Conservation (phyloP, 768 basidiomycete genomes). For the Calocybe cyanea region DNA sequence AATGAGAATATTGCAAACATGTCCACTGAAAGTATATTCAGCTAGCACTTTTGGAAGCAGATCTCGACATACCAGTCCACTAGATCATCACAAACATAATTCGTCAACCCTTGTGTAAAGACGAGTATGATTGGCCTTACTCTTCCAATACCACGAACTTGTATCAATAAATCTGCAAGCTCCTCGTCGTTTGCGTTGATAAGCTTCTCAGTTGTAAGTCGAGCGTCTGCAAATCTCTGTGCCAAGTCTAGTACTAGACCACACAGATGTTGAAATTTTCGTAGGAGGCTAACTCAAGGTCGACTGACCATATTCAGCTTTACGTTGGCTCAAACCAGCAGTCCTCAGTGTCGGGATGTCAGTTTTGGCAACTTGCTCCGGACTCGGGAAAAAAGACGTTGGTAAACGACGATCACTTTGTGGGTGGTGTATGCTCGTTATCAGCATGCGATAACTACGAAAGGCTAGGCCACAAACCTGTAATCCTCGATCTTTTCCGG, state of each 20-base stretch:
- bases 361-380: conserved; percentile 60
- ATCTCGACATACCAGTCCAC: conserved; percentile 54
- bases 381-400: conserved; percentile 63
- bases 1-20: conserved; percentile 93
- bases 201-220: conserved; percentile 71
- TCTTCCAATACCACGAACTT: conserved; percentile 75
- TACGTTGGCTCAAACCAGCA: conserved; percentile 80
- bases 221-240: conserved; percentile 73
- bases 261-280: not conserved
- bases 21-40: conserved; percentile 48
- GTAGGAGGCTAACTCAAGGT: not conserved
- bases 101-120: conserved; percentile 1
- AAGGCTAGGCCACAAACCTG: conserved; percentile 28
- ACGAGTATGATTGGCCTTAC: conserved; percentile 32
- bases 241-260: conserved; percentile 73
- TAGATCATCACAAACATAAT: conserved; percentile 19
- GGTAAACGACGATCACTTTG: conserved; percentile 19
- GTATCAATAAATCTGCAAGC: conserved; percentile 68
- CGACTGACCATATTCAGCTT: conserved; percentile 80
- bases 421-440: not conserved
- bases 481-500: conserved; percentile 63
- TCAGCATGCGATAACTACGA: conserved; percentile 5
- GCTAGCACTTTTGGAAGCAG: not conserved
- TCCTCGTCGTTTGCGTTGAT: conserved; percentile 72
- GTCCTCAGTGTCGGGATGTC: conserved; percentile 57